phyloP scores from a whole-genome alignment of 78 protist genomes.

The Speleostelium caveatum region DNA sequence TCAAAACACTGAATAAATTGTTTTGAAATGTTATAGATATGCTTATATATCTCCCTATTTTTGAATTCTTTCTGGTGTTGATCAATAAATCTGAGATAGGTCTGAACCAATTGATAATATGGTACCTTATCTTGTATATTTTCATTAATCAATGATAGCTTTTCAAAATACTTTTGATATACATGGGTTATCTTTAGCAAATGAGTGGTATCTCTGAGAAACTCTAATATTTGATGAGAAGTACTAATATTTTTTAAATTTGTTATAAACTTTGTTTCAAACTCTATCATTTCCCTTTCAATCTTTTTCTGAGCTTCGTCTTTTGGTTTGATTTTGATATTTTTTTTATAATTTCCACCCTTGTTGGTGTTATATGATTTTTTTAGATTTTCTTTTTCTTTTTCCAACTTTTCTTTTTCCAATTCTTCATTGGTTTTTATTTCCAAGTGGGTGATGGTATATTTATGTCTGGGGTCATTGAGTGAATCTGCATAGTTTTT shows the following conservation, averaged over 20 bases:
- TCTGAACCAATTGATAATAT: conserved; percentile 27
- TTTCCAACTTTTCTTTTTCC: neutral
- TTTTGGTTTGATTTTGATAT: neutral
- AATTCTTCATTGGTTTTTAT: neutral
- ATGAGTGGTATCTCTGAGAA: neutral
- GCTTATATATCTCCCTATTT: neutral
- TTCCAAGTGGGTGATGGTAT: conserved; percentile 1
- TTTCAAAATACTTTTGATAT: neutral
- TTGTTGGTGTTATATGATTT: conserved; percentile 1
- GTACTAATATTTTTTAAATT: neutral
- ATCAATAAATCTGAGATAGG: conserved; percentile 2
- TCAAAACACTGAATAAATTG: neutral
- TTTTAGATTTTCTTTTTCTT: conserved; percentile 12
- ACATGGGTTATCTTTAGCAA: neutral
- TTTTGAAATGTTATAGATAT: conserved; percentile 1
- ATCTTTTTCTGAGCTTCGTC: neutral
- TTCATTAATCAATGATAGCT: neutral
- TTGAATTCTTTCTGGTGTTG: neutral
- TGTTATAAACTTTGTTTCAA: neutral
- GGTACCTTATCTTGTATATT: neutral
- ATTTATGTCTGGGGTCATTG: conserved; percentile 30
- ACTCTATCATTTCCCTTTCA: neutral
- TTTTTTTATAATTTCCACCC: neutral
- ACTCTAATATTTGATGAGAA: neutral
- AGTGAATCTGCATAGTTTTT: conserved; percentile 28